Conservation (phyloP, 495 filamentous ascomycete genomes). For the Sabuloglossum arenarium region DNA sequence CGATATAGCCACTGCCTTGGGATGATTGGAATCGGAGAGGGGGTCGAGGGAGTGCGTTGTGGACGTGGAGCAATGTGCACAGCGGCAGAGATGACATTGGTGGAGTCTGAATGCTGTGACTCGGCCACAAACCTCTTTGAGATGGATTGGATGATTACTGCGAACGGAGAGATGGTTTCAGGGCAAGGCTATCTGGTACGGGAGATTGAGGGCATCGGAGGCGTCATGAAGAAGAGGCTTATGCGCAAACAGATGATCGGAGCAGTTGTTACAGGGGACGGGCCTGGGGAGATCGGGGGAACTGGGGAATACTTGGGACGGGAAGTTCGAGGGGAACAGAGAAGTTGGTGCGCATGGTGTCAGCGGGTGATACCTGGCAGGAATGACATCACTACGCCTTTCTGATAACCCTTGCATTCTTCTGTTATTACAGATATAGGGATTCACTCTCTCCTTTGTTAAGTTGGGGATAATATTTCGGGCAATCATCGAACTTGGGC, state of each 20-base stretch:
- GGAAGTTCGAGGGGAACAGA: constrained; percentile 30
- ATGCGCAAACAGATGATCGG: constrained; percentile 59
- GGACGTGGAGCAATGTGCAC: constrained; percentile 49
- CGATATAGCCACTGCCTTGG: constrained; percentile 65
- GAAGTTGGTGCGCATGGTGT: constrained; percentile 53
- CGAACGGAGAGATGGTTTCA: neutral
- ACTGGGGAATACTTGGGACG: constrained; percentile 24
- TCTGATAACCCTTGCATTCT: neutral
- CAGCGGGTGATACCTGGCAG: constrained; percentile 31
- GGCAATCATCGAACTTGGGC: no score
- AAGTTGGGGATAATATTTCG: no score
- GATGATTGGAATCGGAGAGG: constrained; percentile 71
- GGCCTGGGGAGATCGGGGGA: constrained; percentile 54
- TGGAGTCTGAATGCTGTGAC: constrained; percentile 61
- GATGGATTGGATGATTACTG: neutral
- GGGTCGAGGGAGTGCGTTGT: constrained; percentile 68
- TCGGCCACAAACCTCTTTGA: neutral
- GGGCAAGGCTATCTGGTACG: constrained; percentile 49
- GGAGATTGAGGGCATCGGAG: constrained; percentile 76
- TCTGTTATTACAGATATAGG: no score
- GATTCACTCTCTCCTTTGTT: neutral
- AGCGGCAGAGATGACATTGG: constrained; percentile 14
- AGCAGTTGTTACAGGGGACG: constrained; percentile 42
- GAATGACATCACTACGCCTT: constrained; percentile 15
- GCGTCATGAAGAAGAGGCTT: constrained; percentile 59